Conservation (phyloP, 331 rosid genomes). For the Acacia concinna region DNA sequence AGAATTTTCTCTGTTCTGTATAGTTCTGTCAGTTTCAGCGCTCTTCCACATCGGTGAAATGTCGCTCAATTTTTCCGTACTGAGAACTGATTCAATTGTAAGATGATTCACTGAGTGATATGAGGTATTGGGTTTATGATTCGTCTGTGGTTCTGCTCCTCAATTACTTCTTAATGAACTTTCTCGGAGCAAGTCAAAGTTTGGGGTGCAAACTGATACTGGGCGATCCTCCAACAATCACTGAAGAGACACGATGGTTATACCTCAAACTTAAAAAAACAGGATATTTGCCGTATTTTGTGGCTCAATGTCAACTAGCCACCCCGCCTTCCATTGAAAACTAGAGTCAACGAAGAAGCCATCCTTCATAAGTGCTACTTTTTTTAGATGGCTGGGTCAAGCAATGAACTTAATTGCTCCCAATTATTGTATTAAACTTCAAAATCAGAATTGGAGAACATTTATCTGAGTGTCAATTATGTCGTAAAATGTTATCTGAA, state of each 20-base stretch:
- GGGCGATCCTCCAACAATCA: conserved; percentile 17
- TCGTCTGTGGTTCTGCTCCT: background rate
- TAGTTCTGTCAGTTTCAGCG: background rate
- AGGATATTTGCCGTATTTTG: conserved; percentile 3
- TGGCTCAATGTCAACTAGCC: conserved; percentile 16
- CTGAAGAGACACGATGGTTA: background rate
- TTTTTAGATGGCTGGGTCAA: background rate
- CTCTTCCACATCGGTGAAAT: conserved; percentile 15
- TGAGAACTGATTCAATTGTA: background rate
- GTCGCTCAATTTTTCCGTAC: background rate
- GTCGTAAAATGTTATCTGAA: background rate
- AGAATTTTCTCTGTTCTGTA: background rate
- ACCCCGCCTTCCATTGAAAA: background rate
- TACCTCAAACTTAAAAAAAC: conserved; percentile 5
- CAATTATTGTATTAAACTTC: conserved; percentile 11
- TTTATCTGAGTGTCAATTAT: conserved; percentile 11
- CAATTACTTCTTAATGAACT: conserved; percentile 1
- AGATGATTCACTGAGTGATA: background rate
- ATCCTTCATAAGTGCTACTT: background rate
- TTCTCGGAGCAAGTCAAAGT: conserved; percentile 18
- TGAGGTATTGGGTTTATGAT: background rate
- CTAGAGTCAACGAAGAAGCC: conserved; percentile 10
- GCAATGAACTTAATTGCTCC: conserved; percentile 6
- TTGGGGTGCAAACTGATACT: conserved; percentile 18
- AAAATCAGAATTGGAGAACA: background rate